Percentiles rank a stretch among this genome's conserved stretches.
phyloP scores from a whole-genome alignment of 2,329 filamentous ascomycete species.

The Sporothrix brasiliensis region DNA sequence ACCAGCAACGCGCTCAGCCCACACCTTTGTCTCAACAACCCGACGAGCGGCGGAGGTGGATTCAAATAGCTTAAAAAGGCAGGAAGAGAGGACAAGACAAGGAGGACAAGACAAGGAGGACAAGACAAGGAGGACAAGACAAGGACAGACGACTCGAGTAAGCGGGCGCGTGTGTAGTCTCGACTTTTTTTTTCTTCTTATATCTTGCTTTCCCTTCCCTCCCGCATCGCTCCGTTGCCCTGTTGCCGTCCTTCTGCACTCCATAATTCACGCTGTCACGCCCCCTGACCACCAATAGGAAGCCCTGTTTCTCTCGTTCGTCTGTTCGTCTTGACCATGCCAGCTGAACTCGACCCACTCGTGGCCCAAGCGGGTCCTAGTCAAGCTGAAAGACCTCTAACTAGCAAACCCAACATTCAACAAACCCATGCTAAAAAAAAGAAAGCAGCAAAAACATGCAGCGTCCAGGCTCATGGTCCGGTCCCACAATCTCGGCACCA shows the following conservation, averaged over 20 bases:
- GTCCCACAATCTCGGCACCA: conserved; percentile 23
- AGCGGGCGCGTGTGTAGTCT: not conserved
- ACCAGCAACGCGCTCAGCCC: not conserved
- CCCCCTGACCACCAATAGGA: conserved; percentile 29
- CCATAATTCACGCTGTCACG: not conserved
- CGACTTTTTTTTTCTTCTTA: not conserved
- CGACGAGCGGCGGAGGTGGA: not conserved
- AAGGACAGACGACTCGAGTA: not conserved
- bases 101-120: not conserved
- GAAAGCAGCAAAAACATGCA: conserved; percentile 5
- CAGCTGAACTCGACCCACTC: conserved; percentile 34
- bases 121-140: not conserved
- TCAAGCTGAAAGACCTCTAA: conserved; percentile 29
- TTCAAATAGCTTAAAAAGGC: not conserved
- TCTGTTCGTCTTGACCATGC: conserved; percentile 26
- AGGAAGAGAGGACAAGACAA: not conserved
- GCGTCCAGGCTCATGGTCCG: conserved; percentile 19
- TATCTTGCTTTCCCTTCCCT: not conserved
- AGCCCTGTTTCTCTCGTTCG: not conserved
- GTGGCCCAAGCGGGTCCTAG: conserved; percentile 28
- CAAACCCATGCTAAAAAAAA: conserved; percentile 18
- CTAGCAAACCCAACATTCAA: too few species aligned
- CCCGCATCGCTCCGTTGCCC: too few species aligned
- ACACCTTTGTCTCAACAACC: not conserved
- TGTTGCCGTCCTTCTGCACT: not conserved